Evolutionary conservation across 2,329 filamentous ascomycete genomes (phyloP).

Genomic region (Colletotrichum musicola): DNA sequence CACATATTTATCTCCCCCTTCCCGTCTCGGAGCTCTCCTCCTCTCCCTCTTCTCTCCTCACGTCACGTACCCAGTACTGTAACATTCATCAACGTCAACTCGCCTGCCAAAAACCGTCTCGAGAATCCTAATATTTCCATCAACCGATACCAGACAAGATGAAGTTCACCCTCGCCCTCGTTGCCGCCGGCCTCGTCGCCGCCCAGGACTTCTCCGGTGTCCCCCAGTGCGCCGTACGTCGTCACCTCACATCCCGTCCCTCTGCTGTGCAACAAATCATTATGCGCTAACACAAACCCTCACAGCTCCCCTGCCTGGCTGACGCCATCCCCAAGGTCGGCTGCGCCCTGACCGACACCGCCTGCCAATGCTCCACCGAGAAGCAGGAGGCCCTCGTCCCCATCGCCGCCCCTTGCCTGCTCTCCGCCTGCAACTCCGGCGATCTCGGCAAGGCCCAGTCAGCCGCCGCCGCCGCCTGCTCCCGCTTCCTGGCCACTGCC

Average conservation of each 20-base stretch:
- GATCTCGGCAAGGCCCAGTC: conserved; percentile 49
- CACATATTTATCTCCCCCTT: conserved; percentile 35
- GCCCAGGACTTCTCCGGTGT: conserved; percentile 53
- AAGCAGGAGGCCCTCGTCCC: conserved; percentile 48
- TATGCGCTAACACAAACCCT: not conserved
- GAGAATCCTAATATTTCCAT: conserved; percentile 6
- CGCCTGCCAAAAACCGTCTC: conserved; percentile 4
- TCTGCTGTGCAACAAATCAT: not conserved
- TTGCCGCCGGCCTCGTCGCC: conserved; percentile 52
- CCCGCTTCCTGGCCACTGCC: conserved; percentile 40
- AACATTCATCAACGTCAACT: not conserved
- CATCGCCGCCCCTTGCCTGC: conserved; percentile 49
- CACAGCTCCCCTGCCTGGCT: conserved; percentile 50
- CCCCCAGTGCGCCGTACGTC: conserved; percentile 57
- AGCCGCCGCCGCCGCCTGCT: conserved; percentile 46
- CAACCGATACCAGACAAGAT: conserved; percentile 47
- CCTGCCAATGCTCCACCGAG: conserved; percentile 54
- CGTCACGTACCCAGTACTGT: conserved; percentile 17
- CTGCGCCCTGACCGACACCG: conserved; percentile 52
- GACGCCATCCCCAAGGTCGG: conserved; percentile 51
- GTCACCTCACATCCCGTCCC: not conserved
- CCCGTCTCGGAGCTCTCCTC: not conserved
- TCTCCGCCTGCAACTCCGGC: conserved; percentile 48
- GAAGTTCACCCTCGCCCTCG: conserved; percentile 53
- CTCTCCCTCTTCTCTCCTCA: not conserved